Percentiles rank a stretch among this genome's conserved stretches.
Evolutionary conservation across 2,329 filamentous ascomycete species (phyloP).

Genomic region (Metarhizium anisopliae): DNA sequence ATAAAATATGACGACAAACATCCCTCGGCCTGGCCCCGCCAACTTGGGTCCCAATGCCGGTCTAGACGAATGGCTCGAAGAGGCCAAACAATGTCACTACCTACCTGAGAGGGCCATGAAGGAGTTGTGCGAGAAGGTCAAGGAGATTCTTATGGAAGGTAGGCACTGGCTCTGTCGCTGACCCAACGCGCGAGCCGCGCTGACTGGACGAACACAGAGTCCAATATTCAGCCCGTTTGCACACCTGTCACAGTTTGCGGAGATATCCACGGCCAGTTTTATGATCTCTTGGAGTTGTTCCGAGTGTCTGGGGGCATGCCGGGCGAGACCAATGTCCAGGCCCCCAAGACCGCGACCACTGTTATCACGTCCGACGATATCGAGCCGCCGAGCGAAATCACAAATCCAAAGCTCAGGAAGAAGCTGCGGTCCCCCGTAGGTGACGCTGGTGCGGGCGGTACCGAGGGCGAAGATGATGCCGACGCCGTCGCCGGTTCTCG

Average conservation of each 20-base stretch:
- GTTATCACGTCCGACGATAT: conserved; percentile 87
- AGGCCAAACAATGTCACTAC: conserved; percentile 95
- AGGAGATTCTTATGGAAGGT: conserved; percentile 99
- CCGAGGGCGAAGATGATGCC: conserved; percentile 41
- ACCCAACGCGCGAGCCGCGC: background rate
- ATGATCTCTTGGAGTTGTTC: conserved; percentile 94
- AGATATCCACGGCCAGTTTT: conserved; percentile 98
- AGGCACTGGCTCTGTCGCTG: conserved; percentile 10
- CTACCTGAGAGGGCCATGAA: conserved; percentile 96
- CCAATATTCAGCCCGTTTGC: conserved; percentile 95
- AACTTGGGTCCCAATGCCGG: conserved; percentile 75
- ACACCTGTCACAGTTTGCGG: conserved; percentile 96
- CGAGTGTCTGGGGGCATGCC: conserved; percentile 96
- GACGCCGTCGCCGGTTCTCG: conserved; percentile 16
- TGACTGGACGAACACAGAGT: conserved; percentile 50
- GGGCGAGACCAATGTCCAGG: conserved; percentile 63
- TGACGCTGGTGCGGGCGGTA: conserved; percentile 31
- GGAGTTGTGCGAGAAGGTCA: conserved; percentile 95
- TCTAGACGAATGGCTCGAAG: conserved; percentile 91
- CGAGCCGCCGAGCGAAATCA: conserved; percentile 83
- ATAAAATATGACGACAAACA: conserved; percentile 31
- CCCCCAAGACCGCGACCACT: conserved; percentile 58
- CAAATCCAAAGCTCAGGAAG: conserved; percentile 75
- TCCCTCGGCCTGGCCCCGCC: conserved; percentile 87
- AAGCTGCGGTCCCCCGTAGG: conserved; percentile 54